These are phyloP conservation scores for Chaetomidium leptoderma DNA, from an alignment of 495 filamentous ascomycete genomes.

Conservation along the genomic window DNA sequence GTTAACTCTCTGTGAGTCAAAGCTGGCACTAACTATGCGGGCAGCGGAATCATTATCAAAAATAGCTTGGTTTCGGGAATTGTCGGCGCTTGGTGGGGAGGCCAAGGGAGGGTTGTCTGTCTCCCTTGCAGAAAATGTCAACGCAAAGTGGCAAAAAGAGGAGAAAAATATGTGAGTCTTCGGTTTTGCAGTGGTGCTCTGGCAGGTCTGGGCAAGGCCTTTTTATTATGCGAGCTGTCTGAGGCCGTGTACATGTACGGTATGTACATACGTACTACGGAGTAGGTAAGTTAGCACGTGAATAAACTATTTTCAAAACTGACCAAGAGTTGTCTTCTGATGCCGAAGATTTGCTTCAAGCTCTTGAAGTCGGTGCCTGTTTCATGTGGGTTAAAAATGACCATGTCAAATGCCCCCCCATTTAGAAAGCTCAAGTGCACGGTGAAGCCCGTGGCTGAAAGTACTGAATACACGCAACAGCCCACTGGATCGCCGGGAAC, in stretches of 20 bases:
- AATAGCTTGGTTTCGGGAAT: constrained; percentile 15
- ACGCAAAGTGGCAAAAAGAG: not conserved
- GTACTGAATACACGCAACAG: not conserved
- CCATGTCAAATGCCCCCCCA: too few species aligned
- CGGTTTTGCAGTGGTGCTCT: too few species aligned
- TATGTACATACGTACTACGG: too few species aligned
- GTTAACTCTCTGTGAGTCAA: not conserved
- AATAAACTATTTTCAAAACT: too few species aligned
- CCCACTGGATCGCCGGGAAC: not conserved
- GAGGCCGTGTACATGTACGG: not conserved
- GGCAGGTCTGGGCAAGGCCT: too few species aligned
- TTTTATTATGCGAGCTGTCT: not conserved
- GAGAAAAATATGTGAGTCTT: too few species aligned
- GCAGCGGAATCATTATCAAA: constrained; percentile 9
- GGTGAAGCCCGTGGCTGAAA: not conserved
- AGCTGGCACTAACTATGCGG: not conserved
- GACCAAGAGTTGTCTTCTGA: too few species aligned
- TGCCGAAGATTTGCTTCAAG: too few species aligned
- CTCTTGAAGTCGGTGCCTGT: not conserved
- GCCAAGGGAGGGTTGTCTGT: not conserved
- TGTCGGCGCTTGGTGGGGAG: constrained; percentile 11
- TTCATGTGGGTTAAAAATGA: too few species aligned
- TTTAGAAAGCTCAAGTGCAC: not conserved
- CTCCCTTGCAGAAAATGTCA: not conserved
- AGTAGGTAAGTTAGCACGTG: too few species aligned